A percentile compares a stretch with the other conserved stretches of the same genome.
phyloP scores from a whole-genome alignment of 805 yeast species.

The Kluyveromyces wickerhamii region DNA sequence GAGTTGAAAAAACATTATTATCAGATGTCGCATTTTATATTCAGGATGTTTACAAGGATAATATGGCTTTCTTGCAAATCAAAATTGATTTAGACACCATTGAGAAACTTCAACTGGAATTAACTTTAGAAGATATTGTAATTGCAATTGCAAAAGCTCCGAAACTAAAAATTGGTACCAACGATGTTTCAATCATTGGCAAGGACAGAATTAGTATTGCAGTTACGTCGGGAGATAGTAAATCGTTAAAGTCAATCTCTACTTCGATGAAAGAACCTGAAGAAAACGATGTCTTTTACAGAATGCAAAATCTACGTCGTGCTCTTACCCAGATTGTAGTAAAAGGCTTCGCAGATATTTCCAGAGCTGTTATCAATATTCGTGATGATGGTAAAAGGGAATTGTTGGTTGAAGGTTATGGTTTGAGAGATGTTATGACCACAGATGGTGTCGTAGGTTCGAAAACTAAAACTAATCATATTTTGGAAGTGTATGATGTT shows the following conservation, averaged over 20 bases:
- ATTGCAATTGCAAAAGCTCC: slow-evolving; percentile 77
- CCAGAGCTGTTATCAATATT: slow-evolving; percentile 95
- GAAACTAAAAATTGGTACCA: slow-evolving; percentile 70
- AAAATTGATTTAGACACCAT: slow-evolving; percentile 78
- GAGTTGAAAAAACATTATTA: slow-evolving; percentile 85
- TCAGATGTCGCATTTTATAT: slow-evolving; percentile 82
- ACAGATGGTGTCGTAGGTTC: slow-evolving; percentile 94
- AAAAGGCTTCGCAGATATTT: slow-evolving; percentile 83
- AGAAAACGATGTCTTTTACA: slow-evolving; percentile 59
- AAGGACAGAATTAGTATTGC: slow-evolving; percentile 58
- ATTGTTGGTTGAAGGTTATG: slow-evolving; percentile 94
- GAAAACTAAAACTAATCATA: slow-evolving; percentile 84
- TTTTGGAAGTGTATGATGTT: slow-evolving; percentile 79
- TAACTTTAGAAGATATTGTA: slow-evolving; percentile 80
- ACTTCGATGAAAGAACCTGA: slow-evolving; percentile 33
- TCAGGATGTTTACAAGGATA: slow-evolving; percentile 86
- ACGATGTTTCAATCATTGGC: slow-evolving; percentile 63
- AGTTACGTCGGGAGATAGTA: slow-evolving; percentile 39
- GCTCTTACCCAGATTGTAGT: slow-evolving; percentile 81
- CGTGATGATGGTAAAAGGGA: slow-evolving; percentile 81
- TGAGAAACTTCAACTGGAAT: slow-evolving; percentile 82
- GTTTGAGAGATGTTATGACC: slow-evolving; percentile 90
- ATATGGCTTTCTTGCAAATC: slow-evolving; percentile 68
- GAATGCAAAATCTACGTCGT: slow-evolving; percentile 85
- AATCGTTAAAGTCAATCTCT: slow-evolving; percentile 35